Evolutionary conservation across 768 basidiomycete species (phyloP), one percentile per base, ranked within the genome.

Genomic region (Hebeloma cylindrosporum): DNA sequence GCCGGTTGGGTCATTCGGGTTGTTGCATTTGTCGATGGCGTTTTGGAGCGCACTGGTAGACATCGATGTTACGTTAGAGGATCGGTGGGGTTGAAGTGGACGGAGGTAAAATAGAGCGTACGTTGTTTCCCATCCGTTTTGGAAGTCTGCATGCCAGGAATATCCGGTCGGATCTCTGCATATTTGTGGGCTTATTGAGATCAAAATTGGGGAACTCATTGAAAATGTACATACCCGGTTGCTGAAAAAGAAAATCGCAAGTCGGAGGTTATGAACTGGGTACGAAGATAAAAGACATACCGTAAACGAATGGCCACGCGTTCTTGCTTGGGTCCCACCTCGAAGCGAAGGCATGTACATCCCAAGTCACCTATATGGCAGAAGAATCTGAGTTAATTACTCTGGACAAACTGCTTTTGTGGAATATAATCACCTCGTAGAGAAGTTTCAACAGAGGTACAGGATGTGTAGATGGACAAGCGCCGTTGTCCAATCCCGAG

Each of bases 161-260:
- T 68, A 75, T 11, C 77, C 77, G 11, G 76, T 78, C 0, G 76
- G 67, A 48, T 81, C 79, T 6, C 78, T 79, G 47, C 50, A 54
- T 74, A 46, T 52, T 56, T 8, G n/a, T 5, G 4, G 5, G n/a
- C 23, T 17, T 1, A 28, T 13, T 23, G 18, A 5, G 14, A 22
- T 7, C 42, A 9, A 31, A 16, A 21, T 2, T 29, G 17, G n/a
- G 37, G 11, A 20, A 23, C 7, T 20, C 13, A n/a, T 10, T 30
- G 21, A 7, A 17, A 20, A 38, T n/a, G 6, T 22, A 28, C 60
- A n/a, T 50, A 72, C 70, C 70, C 71, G 23, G 66, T 68, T 4
- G 77, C 71, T 60, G 11, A 27, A 28, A 6, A 16, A 13, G 22
- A 25, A 32, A 21, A 16, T 20, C n/a, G 23, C 1, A 18, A 11